A percentile compares a stretch with the other conserved stretches of the same genome.
Conservation (phyloP, 257 asterid genomes). For the Oldenlandia corymbosa region DNA sequence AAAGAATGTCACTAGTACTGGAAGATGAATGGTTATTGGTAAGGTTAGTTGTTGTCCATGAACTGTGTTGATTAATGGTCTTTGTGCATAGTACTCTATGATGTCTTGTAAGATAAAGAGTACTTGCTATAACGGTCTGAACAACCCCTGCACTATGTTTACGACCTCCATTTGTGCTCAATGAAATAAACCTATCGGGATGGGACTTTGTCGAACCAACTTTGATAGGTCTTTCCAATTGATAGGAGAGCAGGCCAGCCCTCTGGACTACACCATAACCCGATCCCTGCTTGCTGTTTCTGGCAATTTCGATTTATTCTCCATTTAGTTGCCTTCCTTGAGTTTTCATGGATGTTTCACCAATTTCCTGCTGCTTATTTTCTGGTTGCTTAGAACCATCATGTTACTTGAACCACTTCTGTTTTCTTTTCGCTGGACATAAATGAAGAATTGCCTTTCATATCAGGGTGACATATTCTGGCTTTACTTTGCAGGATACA, state of each 20-base stretch:
- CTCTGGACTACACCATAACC: no score
- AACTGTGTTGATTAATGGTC: background rate
- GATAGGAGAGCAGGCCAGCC: no score
- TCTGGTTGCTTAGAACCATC: background rate
- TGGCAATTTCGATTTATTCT: background rate
- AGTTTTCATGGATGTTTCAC: background rate
- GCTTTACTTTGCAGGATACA: slow-evolving; percentile 48
- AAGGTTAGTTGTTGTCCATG: background rate
- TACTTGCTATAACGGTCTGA: background rate
- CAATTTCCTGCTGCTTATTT: background rate
- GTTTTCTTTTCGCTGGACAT: no score
- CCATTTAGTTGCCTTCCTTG: no score
- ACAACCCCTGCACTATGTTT: no score
- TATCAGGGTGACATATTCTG: background rate
- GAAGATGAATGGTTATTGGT: background rate
- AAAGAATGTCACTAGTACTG: background rate
- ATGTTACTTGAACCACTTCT: background rate
- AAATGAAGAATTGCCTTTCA: no score
- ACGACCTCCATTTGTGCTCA: no score
- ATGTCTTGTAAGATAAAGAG: background rate
- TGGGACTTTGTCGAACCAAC: no score
- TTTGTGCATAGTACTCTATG: background rate
- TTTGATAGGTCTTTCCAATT: background rate
- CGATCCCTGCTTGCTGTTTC: no score
- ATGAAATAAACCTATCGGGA: no score